Evolutionary conservation across 2,329 filamentous ascomycete species (phyloP).

Genomic region (Hymenoscyphus scutula): DNA sequence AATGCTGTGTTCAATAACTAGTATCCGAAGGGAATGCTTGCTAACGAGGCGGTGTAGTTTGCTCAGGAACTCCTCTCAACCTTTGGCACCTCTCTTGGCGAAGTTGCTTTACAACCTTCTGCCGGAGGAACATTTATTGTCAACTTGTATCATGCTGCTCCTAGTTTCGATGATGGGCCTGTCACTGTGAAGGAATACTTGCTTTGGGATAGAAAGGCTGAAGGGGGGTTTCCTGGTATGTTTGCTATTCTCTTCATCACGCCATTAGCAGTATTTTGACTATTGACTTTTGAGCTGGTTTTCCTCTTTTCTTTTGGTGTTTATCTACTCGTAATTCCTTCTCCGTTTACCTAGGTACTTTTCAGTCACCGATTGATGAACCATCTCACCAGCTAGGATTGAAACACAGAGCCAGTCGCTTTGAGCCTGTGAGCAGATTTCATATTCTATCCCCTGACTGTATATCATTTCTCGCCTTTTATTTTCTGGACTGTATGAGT

Average conservation of each 20-base stretch:
- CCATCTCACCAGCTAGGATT: too few relatives aligned
- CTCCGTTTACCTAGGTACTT: too few relatives aligned
- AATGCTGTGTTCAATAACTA: background rate
- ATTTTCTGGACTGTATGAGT: too few relatives aligned
- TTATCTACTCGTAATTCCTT: too few relatives aligned
- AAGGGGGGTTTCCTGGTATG: conserved; percentile 81
- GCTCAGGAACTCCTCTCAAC: conserved; percentile 94
- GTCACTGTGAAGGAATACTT: conserved; percentile 47
- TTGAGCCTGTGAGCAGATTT: too few relatives aligned
- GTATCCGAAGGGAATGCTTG: background rate
- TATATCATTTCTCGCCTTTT: too few relatives aligned
- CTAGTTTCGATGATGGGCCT: conserved; percentile 13
- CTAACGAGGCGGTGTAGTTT: conserved; percentile 54
- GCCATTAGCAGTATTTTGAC: background rate
- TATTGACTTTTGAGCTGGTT: background rate
- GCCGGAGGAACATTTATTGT: conserved; percentile 84
- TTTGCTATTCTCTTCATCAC: conserved; percentile 14
- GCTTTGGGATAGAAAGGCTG: conserved; percentile 83
- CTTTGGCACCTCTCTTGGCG: conserved; percentile 78
- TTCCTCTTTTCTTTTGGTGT: too few relatives aligned
- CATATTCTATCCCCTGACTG: too few relatives aligned
- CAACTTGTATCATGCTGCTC: conserved; percentile 49
- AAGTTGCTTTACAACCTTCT: conserved; percentile 80
- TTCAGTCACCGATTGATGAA: too few relatives aligned
- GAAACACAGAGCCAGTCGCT: too few relatives aligned